Percentiles rank a stretch among this genome's conserved stretches.
phyloP scores from a whole-genome alignment of 495 filamentous ascomycete genomes.

The Aspergillus diversus region DNA sequence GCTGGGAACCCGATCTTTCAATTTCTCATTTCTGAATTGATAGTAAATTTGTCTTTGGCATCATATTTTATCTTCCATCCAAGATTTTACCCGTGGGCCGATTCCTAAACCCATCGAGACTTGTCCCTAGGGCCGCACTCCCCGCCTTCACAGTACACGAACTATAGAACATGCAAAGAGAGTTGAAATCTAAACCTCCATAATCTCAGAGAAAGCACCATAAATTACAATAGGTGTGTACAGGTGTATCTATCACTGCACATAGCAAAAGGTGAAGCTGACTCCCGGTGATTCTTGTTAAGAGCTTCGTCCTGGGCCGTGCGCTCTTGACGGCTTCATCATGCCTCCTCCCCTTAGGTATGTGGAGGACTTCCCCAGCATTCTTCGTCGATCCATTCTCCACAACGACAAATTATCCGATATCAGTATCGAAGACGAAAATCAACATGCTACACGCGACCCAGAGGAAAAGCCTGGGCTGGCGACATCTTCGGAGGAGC shows the following conservation, averaged over 20 bases:
- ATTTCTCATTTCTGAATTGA: conserved; percentile 8
- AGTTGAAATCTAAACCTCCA: background rate
- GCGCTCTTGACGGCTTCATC: conserved; percentile 42
- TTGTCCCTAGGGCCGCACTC: background rate
- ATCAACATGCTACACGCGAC: background rate
- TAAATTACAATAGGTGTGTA: background rate
- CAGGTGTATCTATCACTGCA: too few species aligned
- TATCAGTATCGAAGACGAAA: background rate
- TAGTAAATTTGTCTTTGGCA: conserved; percentile 8
- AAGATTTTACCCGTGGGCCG: background rate
- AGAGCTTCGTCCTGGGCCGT: conserved; percentile 43
- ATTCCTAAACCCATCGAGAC: background rate
- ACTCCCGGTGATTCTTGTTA: background rate
- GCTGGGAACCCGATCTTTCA: conserved; percentile 14
- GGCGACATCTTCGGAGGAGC: conserved; percentile 4
- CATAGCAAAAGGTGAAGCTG: background rate
- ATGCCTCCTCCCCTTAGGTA: conserved; percentile 40
- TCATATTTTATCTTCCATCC: background rate
- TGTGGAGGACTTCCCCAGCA: conserved; percentile 33
- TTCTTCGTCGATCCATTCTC: conserved; percentile 28
- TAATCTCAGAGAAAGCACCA: background rate
- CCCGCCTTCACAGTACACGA: background rate
- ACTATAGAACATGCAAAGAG: conserved; percentile 8
- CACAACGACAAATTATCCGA: conserved; percentile 8
- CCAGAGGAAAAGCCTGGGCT: background rate